Evolutionary conservation across 164 flowering plant genomes (phyloP).

Genomic region (Annona squamosa): DNA sequence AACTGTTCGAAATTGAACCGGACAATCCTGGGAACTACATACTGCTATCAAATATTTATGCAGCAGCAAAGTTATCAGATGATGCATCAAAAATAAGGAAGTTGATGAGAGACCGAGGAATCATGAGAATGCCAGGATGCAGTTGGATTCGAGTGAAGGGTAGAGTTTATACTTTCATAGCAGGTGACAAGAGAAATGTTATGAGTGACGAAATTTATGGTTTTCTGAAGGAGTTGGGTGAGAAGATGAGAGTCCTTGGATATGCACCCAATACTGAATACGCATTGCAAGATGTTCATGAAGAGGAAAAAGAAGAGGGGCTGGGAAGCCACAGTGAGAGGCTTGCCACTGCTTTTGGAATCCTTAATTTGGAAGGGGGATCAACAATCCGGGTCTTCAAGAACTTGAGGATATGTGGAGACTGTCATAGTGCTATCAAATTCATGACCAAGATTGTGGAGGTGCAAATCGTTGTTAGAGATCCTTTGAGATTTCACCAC

Average conservation of each 20-base stretch:
- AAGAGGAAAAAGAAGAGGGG: constrained; percentile 43
- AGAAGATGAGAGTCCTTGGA: constrained; percentile 43
- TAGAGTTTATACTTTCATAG: constrained; percentile 40
- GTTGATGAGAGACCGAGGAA: constrained; percentile 45
- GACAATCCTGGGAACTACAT: constrained; percentile 59
- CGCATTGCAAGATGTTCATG: constrained; percentile 51
- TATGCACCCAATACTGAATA: constrained; percentile 41
- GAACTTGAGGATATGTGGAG: constrained; percentile 56
- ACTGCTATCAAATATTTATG: constrained; percentile 38
- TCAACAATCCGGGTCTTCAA: constrained; percentile 42
- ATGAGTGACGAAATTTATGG: constrained; percentile 27
- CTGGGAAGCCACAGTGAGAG: constrained; percentile 56
- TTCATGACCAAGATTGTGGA: constrained; percentile 44
- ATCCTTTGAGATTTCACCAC: constrained; percentile 52
- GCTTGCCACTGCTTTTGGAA: constrained; percentile 52
- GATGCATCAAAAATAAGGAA: constrained; percentile 49
- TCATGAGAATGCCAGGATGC: constrained; percentile 45
- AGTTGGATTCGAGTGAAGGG: constrained; percentile 55
- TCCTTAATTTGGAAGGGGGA: constrained; percentile 37
- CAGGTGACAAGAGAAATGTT: constrained; percentile 34
- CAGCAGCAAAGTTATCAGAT: constrained; percentile 35
- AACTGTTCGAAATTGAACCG: constrained; percentile 52
- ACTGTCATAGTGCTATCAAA: constrained; percentile 52
- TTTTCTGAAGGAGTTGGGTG: constrained; percentile 33
- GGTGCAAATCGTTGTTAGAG: constrained; percentile 40